Evolutionary conservation across 2,329 filamentous ascomycete genomes (phyloP), one percentile per base, ranked within the genome.

Genomic region (Diaporthe sp.): DNA sequence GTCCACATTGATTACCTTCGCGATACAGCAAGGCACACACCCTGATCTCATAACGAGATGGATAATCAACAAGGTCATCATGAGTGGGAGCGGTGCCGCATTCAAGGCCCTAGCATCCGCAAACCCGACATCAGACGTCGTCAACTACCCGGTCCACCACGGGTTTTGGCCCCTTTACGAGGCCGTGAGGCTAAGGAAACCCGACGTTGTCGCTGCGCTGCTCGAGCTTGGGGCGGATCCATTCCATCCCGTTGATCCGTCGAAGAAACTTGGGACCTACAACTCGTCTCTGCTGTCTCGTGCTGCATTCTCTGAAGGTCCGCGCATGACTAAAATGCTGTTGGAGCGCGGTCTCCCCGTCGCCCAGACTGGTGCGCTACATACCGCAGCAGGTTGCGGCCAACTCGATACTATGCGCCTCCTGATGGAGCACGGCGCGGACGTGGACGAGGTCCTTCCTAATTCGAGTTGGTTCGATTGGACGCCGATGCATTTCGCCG

Each of bases 401-500:
- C 22, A 34, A 44, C 62, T 74, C 55, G 72, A 74, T 53, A 74
- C 55, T 34, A 61, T 74, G 42, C 72, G 55, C 42, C 55, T 71
- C 55, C 53, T 74, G 55, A 61, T 74, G 4, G 25, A 61, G 55
- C 44, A 62, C n/a, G 51, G 65, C 44, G 65, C 65, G 51, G 72
- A 74, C n/a, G 0, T 74, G 44, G 25, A 74, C n/a, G 72, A 70
- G 53, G 10, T 13, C 28, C 6, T 74, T 53, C 10, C 49, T 15
- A 42, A 22, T 49, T 15, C 5, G 4, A 28, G 37, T 28, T 74
- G 42, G 53, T 22, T 3, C 17, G 22, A 46, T 46, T 53, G 53
- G 73, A 75, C 73, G 73, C 73, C 73, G 65, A 55, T 75, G 62
- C 65, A 71, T 71, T 75, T 75, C 62, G 73, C 73, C n/a, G 73